Evolutionary conservation across 495 filamentous ascomycete genomes (phyloP).

Genomic region (Glutinoglossum americanum): DNA sequence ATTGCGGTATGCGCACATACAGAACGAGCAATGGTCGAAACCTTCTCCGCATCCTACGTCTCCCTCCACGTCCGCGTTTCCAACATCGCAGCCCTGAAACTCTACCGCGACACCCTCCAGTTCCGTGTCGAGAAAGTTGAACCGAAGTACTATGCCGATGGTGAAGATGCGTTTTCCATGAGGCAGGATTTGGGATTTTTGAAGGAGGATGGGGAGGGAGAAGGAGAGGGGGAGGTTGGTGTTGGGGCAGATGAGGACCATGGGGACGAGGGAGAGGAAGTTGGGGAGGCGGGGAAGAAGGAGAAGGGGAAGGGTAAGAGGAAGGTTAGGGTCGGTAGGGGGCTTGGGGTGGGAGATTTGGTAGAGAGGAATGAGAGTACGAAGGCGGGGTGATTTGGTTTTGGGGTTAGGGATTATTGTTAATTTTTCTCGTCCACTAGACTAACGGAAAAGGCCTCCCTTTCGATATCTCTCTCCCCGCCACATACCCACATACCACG

Average conservation of each 20-base stretch:
- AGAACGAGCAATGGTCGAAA: constrained; percentile 95
- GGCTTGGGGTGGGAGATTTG: constrained; percentile 62
- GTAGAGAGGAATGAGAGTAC: constrained; percentile 58
- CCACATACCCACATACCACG: too few species aligned
- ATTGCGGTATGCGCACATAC: too few species aligned
- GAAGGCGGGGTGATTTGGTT: constrained; percentile 7
- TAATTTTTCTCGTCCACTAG: too few species aligned
- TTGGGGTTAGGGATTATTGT: too few species aligned
- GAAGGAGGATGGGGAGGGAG: constrained; percentile 8
- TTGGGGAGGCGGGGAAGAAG: constrained; percentile 15
- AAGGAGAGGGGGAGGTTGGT: constrained; percentile 25
- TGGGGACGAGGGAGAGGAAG: constrained; percentile 1
- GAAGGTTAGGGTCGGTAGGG: constrained; percentile 61
- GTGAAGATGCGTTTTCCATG: constrained; percentile 93
- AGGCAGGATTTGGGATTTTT: constrained; percentile 55
- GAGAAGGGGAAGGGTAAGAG: constrained; percentile 21
- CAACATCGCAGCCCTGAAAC: constrained; percentile 71
- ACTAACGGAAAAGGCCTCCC: too few species aligned
- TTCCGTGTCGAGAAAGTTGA: constrained; percentile 85
- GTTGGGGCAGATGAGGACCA: constrained; percentile 12
- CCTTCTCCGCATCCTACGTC: constrained; percentile 75
- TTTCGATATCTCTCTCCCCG: too few species aligned
- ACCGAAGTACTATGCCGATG: constrained; percentile 91
- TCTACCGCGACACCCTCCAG: constrained; percentile 83
- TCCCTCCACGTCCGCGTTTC: constrained; percentile 86